These are phyloP conservation scores for Pouteria campechiana DNA, from an alignment of 179 eudicot genomes.

Conservation along the genomic window DNA sequence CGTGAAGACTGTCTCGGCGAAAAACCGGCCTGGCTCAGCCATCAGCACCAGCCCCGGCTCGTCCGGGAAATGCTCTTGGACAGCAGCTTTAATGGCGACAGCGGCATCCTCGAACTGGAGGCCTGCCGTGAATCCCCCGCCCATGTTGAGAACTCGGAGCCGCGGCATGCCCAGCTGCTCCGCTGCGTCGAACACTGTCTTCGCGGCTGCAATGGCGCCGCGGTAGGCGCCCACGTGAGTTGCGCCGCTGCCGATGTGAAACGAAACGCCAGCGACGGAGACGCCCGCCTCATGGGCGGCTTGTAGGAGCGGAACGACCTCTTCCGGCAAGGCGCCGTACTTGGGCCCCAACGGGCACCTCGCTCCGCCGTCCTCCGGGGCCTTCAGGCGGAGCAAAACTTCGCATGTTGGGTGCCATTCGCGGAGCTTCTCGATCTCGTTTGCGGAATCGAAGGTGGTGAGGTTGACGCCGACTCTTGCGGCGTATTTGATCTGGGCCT, in stretches of 20 bases:
- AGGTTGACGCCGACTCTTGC: slow-evolving; percentile 13
- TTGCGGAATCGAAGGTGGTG: slow-evolving; percentile 12
- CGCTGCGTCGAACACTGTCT: slow-evolving; percentile 14
- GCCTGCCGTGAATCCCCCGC: slow-evolving; percentile 20
- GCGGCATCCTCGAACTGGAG: slow-evolving; percentile 8
- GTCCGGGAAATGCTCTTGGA: slow-evolving; percentile 6
- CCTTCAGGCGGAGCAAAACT: slow-evolving; percentile 10
- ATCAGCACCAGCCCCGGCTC: slow-evolving; percentile 5
- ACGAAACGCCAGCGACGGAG: slow-evolving; percentile 11
- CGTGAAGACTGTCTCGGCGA: slow-evolving; percentile 19
- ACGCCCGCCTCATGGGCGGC: slow-evolving; percentile 11
- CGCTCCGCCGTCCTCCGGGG: slow-evolving; percentile 10
- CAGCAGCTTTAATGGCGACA: slow-evolving; percentile 1
- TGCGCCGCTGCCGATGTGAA: slow-evolving; percentile 16
- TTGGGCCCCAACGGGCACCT: slow-evolving; percentile 10
- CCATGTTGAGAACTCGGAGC: slow-evolving; percentile 17
- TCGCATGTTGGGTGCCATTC: slow-evolving; percentile 15
- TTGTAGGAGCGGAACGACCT: slow-evolving; percentile 10
- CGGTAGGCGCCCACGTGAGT: slow-evolving; percentile 3
- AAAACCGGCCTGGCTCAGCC: slow-evolving; percentile 28
- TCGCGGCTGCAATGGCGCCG: slow-evolving; percentile 7
- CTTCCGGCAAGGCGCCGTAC: slow-evolving; percentile 15
- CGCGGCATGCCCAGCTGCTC: slow-evolving; percentile 9
- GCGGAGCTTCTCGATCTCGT: slow-evolving; percentile 9
- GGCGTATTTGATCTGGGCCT: slow-evolving; percentile 11